These are phyloP conservation scores for Boletus smithii DNA, from an alignment of 1,284 basidiomycete genomes.

Conservation along the genomic window DNA sequence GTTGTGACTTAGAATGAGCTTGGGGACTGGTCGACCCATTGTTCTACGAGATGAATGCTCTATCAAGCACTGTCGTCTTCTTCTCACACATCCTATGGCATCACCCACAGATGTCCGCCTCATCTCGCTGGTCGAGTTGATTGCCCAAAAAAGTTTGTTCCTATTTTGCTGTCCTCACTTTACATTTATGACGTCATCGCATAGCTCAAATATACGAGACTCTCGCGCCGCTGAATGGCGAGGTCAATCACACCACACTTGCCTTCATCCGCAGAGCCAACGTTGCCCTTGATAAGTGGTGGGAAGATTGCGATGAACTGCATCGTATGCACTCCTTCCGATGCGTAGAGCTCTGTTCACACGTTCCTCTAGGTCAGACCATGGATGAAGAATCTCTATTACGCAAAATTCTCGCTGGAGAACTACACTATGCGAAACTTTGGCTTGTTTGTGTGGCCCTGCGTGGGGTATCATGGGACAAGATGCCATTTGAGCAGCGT, in stretches of 20 bases:
- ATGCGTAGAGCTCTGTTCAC: slow-evolving; percentile 8
- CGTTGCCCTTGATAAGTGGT: slow-evolving; percentile 85
- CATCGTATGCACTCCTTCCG: slow-evolving; percentile 52
- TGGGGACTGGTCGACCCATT: slow-evolving; percentile 87
- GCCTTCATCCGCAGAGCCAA: slow-evolving; percentile 84
- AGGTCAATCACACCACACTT: slow-evolving; percentile 81
- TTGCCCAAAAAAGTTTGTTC: slow-evolving; percentile 79
- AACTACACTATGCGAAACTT: slow-evolving; percentile 87
- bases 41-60: slow-evolving; percentile 86
- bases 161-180: slow-evolving; percentile 16
- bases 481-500: slow-evolving; percentile 90
- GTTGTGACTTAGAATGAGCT: slow-evolving; percentile 65
- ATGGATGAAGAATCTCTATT: slow-evolving; percentile 84
- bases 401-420: slow-evolving; percentile 81
- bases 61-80: slow-evolving; percentile 77
- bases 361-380: slow-evolving; percentile 50
- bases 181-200: slow-evolving; percentile 9
- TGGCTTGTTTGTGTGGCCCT: slow-evolving; percentile 93
- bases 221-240: slow-evolving; percentile 79
- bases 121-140: slow-evolving; percentile 83
- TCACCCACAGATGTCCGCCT: slow-evolving; percentile 87
- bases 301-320: slow-evolving; percentile 78
- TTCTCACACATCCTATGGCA: slow-evolving; percentile 80
- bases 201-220: slow-evolving; percentile 88
- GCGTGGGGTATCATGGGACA: slow-evolving; percentile 89